Evolutionary conservation across 2,329 filamentous ascomycete species (phyloP).

Genomic region (Ceratocystis albifundus): DNA sequence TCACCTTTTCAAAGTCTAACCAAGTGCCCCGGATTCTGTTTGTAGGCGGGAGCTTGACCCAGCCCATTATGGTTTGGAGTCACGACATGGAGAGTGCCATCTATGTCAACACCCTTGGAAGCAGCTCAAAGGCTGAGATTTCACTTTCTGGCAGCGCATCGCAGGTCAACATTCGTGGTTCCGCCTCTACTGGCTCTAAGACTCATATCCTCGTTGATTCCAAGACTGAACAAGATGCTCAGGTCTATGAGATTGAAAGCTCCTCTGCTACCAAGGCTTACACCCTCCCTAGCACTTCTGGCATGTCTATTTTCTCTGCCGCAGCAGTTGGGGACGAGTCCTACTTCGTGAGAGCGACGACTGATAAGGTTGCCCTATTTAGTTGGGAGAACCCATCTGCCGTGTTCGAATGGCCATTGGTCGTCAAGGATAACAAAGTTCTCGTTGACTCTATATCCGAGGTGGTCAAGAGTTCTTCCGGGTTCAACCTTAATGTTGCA

Average conservation of each 20-base stretch:
- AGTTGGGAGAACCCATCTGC: slow-evolving; percentile 68
- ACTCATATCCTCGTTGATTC: slow-evolving; percentile 81
- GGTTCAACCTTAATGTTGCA: slow-evolving; percentile 61
- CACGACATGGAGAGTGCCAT: slow-evolving; percentile 46
- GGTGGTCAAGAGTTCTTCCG: slow-evolving; percentile 57
- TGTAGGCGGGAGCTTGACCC: slow-evolving; percentile 63
- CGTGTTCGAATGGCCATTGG: slow-evolving; percentile 60
- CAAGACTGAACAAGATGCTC: slow-evolving; percentile 64
- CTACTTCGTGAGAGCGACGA: slow-evolving; percentile 75
- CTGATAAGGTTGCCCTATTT: slow-evolving; percentile 59
- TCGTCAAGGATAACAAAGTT: slow-evolving; percentile 34
- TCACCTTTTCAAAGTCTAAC: slow-evolving; percentile 63
- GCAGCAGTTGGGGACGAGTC: slow-evolving; percentile 70
- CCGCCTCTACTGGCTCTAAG: slow-evolving; percentile 56
- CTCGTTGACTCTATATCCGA: slow-evolving; percentile 66
- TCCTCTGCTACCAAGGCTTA: slow-evolving; percentile 51
- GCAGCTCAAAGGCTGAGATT: slow-evolving; percentile 45
- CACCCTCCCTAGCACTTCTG: slow-evolving; percentile 58
- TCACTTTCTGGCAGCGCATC: slow-evolving; percentile 38
- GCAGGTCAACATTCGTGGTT: slow-evolving; percentile 58
- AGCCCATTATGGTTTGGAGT: slow-evolving; percentile 65
- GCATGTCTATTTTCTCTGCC: slow-evolving; percentile 63
- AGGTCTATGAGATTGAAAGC: slow-evolving; percentile 47
- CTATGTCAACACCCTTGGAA: slow-evolving; percentile 59
- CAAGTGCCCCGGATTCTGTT: slow-evolving; percentile 51